Base-by-base conservation (phyloP, 2,329 filamentous ascomycete genomes). In the Verticillium dahliae region DNA sequence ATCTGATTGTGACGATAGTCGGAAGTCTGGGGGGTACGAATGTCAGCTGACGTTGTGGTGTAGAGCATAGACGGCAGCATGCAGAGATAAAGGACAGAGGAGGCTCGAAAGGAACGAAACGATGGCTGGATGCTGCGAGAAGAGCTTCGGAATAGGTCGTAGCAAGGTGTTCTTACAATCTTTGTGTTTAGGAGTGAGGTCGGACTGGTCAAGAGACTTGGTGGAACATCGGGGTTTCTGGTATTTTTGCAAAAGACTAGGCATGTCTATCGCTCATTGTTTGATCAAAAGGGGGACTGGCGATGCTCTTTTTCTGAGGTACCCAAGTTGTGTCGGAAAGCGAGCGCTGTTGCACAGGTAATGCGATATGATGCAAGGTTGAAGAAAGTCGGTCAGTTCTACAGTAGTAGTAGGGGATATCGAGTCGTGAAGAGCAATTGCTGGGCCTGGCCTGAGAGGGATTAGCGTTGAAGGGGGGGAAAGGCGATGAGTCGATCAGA, bases 211-310 rank as follows among this genome's bases (percentile, higher is more conserved):
- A 37, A 31, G 27, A 33, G 54, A 27, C 55, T 38, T 45, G 14
- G 52, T n/a, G 22, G 58, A 59, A 52, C 39, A 45, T 38, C 45
- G 58, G n/a, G 58, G 50, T 55, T 54, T 54, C 34, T 45, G 41
- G 34, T 54, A 54, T 45, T 70, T 72, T 41, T 72, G 69, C 38
- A 73, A 60, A 62, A 67, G 67, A 68, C 70, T 72, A 67, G 65
- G 70, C 72, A 73, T 72, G 61, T 71, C 69, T 66, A 60, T 67
- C 62, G 62, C 60, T 61, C 64, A 62, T 60, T 27, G 39, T 50
- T 38, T 39, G 60, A 34, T 11, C 38, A 10, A 33, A 27, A 39
- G 22, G 57, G 22, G 57, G 37, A 57, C 27, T 22, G 18, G 31
- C 31, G n/a, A 50, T 50, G 57, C 38, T 31, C 27, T 34, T 50